Evolutionary conservation across 78 protist genomes (phyloP).

Genomic region (Speleostelium caveatum): DNA sequence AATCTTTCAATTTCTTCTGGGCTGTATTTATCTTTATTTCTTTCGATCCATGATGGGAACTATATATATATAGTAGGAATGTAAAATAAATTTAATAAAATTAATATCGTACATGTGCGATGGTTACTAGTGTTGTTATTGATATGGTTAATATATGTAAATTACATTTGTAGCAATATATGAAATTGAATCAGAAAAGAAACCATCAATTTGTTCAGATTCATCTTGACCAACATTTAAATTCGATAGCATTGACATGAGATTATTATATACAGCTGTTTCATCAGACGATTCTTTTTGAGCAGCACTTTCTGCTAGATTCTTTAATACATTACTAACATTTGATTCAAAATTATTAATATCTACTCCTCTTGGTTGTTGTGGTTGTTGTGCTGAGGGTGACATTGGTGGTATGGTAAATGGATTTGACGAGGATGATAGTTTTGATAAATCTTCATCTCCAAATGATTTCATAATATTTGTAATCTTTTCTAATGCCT

Average conservation of each 20-base stretch:
- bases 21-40: conserved; percentile 30
- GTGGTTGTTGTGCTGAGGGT: background rate
- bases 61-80: too few relatives aligned
- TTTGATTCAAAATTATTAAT: conserved; percentile 40
- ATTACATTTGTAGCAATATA: conserved; percentile 40
- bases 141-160: background rate
- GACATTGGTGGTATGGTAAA: background rate
- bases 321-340: conserved; percentile 17
- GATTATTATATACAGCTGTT: background rate
- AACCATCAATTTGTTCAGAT: conserved; percentile 24
- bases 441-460: background rate
- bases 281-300: background rate
- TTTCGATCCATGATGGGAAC: conserved; percentile 74
- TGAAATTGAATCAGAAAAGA: conserved; percentile 38
- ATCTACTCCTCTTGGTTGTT: conserved; percentile 1
- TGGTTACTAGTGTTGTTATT: background rate
- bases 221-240: background rate
- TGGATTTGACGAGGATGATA: background rate
- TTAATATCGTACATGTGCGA: background rate
- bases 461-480: background rate
- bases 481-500: background rate
- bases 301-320: conserved; percentile 50
- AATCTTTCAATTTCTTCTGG: conserved; percentile 45
- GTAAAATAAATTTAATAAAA: background rate
- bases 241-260: background rate